Evolutionary conservation across 1,284 basidiomycete genomes (phyloP).

Genomic region (Papiliotrema flavescens): DNA sequence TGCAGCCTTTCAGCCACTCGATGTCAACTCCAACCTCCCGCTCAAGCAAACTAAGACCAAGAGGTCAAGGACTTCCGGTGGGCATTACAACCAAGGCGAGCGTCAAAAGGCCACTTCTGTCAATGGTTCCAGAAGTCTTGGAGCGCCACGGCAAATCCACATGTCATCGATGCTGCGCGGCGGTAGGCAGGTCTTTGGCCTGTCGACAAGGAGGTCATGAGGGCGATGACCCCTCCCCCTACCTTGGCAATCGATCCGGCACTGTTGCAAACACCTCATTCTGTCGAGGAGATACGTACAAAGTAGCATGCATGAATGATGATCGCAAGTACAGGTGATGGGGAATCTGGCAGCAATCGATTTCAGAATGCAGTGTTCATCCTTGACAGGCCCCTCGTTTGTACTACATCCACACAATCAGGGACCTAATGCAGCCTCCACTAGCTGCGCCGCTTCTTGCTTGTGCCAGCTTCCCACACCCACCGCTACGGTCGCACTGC

Average conservation of each 20-base stretch:
- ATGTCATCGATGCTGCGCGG: constrained; percentile 7
- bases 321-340: no score
- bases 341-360: no score
- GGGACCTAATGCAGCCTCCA: constrained; percentile 30
- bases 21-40: constrained; percentile 11
- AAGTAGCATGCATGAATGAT: no score
- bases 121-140: constrained; percentile 9
- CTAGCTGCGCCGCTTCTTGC: constrained; percentile 60
- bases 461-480: constrained; percentile 68
- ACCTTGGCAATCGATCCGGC: no score
- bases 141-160: background rate
- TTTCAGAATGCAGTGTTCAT: no score
- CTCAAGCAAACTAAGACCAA: no score
- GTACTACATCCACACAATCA: background rate
- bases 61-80: no score
- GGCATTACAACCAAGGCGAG: constrained; percentile 3
- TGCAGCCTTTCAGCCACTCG: constrained; percentile 11
- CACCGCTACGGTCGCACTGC: constrained; percentile 71
- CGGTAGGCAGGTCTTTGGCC: constrained; percentile 9
- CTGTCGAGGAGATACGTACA: no score
- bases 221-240: no score
- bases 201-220: constrained; percentile 1
- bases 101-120: constrained; percentile 7
- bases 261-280: no score
- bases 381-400: background rate